Evolutionary conservation across 129 eudicot species (phyloP).

Genomic region (Helichrysum umbraculigerum): DNA sequence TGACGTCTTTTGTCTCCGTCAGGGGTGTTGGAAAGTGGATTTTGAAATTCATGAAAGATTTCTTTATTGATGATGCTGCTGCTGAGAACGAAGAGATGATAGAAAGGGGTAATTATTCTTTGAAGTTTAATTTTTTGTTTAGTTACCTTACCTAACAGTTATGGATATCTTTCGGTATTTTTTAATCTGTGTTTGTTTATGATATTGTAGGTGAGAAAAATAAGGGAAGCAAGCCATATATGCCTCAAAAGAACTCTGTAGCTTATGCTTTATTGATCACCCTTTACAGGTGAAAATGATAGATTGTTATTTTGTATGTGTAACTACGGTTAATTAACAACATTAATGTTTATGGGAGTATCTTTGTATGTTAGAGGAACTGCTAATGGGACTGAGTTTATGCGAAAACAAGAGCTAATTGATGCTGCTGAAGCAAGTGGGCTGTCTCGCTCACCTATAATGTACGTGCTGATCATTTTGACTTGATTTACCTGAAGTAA

Average conservation of each 20-base stretch:
- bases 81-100: slow-evolving; percentile 51
- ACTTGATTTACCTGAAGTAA: slow-evolving; percentile 5
- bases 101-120: slow-evolving; percentile 44
- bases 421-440: slow-evolving; percentile 98
- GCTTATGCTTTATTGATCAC: slow-evolving; percentile 84
- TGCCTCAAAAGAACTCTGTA: slow-evolving; percentile 91
- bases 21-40: slow-evolving; percentile 98
- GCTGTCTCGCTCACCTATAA: slow-evolving; percentile 80
- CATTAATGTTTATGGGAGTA: background rate
- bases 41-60: slow-evolving; percentile 68
- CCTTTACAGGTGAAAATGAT: slow-evolving; percentile 62
- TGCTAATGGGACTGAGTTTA: slow-evolving; percentile 57
- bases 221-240: slow-evolving; percentile 52
- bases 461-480: slow-evolving; percentile 36
- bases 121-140: background rate
- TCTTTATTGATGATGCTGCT: slow-evolving; percentile 54
- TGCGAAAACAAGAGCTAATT: slow-evolving; percentile 84
- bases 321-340: background rate
- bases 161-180: background rate
- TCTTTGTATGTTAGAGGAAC: slow-evolving; percentile 45
- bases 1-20: slow-evolving; percentile 2
- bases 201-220: slow-evolving; percentile 48
- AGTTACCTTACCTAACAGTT: slow-evolving; percentile 15
- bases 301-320: background rate
- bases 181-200: slow-evolving; percentile 1